Conservation (phyloP, 2,329 filamentous ascomycete species). For the Pestalotiopsis sp. region DNA sequence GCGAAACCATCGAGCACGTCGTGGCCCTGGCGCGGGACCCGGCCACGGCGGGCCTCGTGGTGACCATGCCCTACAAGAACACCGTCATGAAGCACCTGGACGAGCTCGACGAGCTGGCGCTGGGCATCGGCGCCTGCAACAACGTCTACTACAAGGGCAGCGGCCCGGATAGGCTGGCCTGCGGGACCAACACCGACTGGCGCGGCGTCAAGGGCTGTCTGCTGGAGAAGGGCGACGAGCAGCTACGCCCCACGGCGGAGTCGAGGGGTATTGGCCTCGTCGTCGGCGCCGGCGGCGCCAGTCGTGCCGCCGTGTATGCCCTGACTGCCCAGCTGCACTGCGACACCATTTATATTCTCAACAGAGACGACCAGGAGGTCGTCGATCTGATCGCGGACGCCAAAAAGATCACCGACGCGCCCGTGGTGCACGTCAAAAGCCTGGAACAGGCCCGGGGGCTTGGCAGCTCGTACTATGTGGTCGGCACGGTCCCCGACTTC, state of each 20-base stretch:
- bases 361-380: background rate
- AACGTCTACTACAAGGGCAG: background rate
- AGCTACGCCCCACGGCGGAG: background rate
- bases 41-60: background rate
- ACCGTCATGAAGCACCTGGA: constrained; percentile 5
- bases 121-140: constrained; percentile 3
- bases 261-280: background rate
- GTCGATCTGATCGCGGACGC: background rate
- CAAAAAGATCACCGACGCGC: background rate
- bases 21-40: background rate
- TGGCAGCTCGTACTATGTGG: background rate
- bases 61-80: constrained; percentile 11
- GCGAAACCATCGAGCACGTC: background rate
- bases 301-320: background rate
- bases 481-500: constrained; percentile 4
- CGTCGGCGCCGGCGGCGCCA: constrained; percentile 5
- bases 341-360: background rate
- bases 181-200: constrained; percentile 10
- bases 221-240: constrained; percentile 2
- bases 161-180: background rate
- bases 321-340: constrained; percentile 2
- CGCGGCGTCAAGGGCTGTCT: constrained; percentile 5
- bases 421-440: background rate
- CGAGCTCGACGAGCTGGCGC: background rate
- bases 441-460: background rate